Percentiles rank a stretch among this genome's conserved stretches.
phyloP scores from a whole-genome alignment of 2,329 filamentous ascomycete species.

The Venturia effusa region DNA sequence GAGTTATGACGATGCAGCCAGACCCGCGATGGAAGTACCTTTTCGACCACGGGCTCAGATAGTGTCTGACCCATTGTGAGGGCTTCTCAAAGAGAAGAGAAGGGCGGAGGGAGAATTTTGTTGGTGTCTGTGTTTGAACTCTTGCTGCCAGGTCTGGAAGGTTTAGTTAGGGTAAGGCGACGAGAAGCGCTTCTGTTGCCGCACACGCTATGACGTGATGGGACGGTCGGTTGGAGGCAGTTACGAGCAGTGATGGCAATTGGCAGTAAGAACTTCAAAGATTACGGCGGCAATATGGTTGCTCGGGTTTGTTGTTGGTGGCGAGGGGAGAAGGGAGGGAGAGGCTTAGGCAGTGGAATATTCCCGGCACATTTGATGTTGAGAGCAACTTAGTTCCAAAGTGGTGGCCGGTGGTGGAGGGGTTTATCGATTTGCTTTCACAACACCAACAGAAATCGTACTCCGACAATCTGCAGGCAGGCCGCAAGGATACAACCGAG shows the following conservation, averaged over 20 bases:
- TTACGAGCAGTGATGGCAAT: neutral
- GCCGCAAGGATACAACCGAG: neutral
- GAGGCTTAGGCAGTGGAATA: neutral
- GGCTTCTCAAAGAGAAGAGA: slow-evolving; percentile 7
- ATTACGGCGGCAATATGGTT: neutral
- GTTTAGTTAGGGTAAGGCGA: neutral
- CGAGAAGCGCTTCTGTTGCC: neutral
- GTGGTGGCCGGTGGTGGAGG: too few relatives aligned
- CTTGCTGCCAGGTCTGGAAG: neutral
- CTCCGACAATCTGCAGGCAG: neutral
- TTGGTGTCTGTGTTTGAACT: neutral
- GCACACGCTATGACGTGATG: neutral
- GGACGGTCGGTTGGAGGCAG: neutral
- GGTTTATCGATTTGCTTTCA: neutral
- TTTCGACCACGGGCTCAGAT: slow-evolving; percentile 96
- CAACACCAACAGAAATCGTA: neutral
- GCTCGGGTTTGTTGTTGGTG: neutral
- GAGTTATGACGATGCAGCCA: slow-evolving; percentile 1
- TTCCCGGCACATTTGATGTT: neutral
- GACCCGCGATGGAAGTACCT: slow-evolving; percentile 49
- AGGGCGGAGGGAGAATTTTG: neutral
- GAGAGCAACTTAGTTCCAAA: neutral
- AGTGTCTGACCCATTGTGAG: slow-evolving; percentile 93
- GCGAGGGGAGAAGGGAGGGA: neutral
- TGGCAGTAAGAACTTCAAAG: neutral